These are phyloP conservation scores for Chytridium lagenaria DNA, from an alignment of 371 early-diverging fungal species.

Conservation along the genomic window DNA sequence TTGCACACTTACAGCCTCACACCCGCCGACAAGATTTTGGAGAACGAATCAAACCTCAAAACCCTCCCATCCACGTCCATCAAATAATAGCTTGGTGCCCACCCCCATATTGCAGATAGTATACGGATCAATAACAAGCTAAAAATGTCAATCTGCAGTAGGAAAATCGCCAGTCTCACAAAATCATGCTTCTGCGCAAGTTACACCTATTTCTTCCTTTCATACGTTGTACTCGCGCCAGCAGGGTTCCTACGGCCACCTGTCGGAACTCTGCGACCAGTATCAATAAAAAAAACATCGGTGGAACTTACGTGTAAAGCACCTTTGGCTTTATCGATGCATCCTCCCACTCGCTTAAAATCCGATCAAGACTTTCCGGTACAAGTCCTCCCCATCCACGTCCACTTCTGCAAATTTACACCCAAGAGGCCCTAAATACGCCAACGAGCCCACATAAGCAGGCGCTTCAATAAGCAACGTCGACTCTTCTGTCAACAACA, in stretches of 20 bases:
- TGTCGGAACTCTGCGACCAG: constrained; percentile 72
- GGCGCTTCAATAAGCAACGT: constrained; percentile 76
- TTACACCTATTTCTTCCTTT: constrained; percentile 70
- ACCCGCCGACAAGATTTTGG: constrained; percentile 81
- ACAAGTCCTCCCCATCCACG: constrained; percentile 58
- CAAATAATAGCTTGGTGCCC: constrained; percentile 72
- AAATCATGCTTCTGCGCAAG: too few species aligned
- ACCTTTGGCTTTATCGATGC: constrained; percentile 42
- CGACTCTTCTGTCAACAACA: constrained; percentile 69
- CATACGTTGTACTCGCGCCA: constrained; percentile 65
- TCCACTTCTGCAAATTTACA: constrained; percentile 63
- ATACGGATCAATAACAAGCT: constrained; percentile 90
- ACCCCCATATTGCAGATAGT: constrained; percentile 63
- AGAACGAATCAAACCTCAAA: constrained; percentile 82
- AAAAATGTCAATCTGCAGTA: too few species aligned
- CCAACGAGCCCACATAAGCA: constrained; percentile 76
- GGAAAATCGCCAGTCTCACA: too few species aligned
- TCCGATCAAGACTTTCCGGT: constrained; percentile 66
- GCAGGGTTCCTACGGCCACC: constrained; percentile 83
- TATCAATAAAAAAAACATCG: too few species aligned
- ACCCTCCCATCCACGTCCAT: constrained; percentile 82
- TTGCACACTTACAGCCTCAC: constrained; percentile 55
- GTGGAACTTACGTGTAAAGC: constrained; percentile 32
- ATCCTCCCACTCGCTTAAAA: constrained; percentile 67
- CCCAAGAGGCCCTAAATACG: constrained; percentile 70